A percentile compares a stretch with the other conserved stretches of the same genome.
Evolutionary conservation across 129 eudicot species (phyloP).

Genomic region (Glebionis coronaria): DNA sequence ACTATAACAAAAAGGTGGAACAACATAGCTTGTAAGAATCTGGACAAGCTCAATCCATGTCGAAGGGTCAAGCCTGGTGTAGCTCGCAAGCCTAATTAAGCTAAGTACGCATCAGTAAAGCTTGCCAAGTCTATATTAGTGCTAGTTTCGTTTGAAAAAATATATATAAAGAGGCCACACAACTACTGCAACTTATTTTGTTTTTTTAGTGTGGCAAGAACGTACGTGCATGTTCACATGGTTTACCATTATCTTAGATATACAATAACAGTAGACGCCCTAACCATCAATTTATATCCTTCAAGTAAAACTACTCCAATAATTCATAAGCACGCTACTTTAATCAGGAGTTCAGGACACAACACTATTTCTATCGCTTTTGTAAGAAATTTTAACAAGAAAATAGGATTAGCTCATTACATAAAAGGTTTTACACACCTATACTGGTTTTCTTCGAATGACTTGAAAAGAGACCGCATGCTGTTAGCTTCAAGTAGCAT

Average conservation of each 20-base stretch:
- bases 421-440: constrained; percentile 41
- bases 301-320: background rate
- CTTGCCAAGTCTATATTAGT: background rate
- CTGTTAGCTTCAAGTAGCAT: no score
- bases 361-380: constrained; percentile 9
- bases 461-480: constrained; percentile 97
- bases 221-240: background rate
- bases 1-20: no score
- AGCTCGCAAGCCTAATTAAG: background rate
- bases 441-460: constrained; percentile 94
- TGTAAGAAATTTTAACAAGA: no score
- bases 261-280: background rate
- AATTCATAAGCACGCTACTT: background rate
- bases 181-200: no score
- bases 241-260: background rate
- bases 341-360: background rate
- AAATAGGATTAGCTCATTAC: background rate
- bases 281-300: background rate
- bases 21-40: no score
- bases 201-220: background rate
- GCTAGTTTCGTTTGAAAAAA: no score
- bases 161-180: background rate
- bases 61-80: background rate
- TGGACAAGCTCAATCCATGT: background rate
- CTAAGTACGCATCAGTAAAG: background rate